A percentile compares a stretch with the other conserved stretches of the same genome.
Evolutionary conservation across 495 filamentous ascomycete genomes (phyloP).

Genomic region (Annulohypoxylon stygium): DNA sequence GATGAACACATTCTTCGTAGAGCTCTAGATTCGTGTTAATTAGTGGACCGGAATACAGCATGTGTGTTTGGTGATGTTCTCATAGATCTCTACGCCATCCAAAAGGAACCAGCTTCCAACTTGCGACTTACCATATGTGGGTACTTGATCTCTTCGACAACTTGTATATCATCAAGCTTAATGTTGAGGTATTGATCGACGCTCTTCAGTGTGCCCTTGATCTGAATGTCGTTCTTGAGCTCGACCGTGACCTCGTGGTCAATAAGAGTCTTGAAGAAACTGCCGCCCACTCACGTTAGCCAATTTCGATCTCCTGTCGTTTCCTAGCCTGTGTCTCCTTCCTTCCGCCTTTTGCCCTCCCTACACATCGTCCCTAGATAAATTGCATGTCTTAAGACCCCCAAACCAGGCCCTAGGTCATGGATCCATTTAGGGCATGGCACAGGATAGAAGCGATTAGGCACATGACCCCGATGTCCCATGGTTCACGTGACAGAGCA

Average conservation of each 20-base stretch:
- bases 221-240: constrained; percentile 98
- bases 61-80: too few species aligned
- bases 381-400: not conserved
- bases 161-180: constrained; percentile 94
- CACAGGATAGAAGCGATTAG: not conserved
- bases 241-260: constrained; percentile 96
- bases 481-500: constrained; percentile 34
- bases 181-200: constrained; percentile 99
- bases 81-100: not conserved
- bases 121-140: constrained; percentile 79
- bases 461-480: not conserved
- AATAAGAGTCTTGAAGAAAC: constrained; percentile 99
- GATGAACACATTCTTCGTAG: constrained; percentile 99
- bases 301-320: constrained; percentile 1
- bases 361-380: not conserved
- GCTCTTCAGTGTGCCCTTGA: constrained; percentile 92
- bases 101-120: not conserved
- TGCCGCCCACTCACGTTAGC: constrained; percentile 52
- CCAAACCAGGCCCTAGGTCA: not conserved
- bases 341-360: not conserved
- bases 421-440: not conserved
- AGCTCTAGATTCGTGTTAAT: constrained; percentile 58
- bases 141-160: constrained; percentile 90
- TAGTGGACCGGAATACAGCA: constrained; percentile 4
- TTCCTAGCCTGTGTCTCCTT: not conserved